Conservation (phyloP, 2,329 filamentous ascomycete genomes). For the Magnaporthiopsis rhizophila region DNA sequence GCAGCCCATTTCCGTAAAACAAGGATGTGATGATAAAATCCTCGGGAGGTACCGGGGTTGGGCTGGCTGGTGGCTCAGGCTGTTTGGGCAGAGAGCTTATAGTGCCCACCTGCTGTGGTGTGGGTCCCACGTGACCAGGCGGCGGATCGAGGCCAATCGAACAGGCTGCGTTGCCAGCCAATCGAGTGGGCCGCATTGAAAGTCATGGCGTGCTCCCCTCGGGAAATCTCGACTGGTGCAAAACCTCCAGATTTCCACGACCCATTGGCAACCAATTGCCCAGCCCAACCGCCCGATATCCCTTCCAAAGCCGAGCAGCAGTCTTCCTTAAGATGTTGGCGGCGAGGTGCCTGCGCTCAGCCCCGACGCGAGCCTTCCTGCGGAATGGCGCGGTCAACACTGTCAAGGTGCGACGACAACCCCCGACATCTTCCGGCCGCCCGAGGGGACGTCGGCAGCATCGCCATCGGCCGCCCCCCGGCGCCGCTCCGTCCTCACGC, state of each 20-base stretch:
- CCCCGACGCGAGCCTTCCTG: constrained; percentile 77
- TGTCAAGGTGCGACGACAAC: constrained; percentile 53
- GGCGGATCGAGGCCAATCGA: not conserved
- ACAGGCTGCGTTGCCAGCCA: not conserved
- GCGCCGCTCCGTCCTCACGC: not conserved
- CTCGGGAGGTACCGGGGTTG: no score
- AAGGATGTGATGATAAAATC: no score
- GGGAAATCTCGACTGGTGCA: not conserved
- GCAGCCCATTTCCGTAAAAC: no score
- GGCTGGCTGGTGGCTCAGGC: no score
- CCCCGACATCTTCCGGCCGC: constrained; percentile 1
- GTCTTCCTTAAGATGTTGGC: constrained; percentile 68
- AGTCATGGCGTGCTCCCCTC: not conserved
- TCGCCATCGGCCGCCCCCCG: not conserved
- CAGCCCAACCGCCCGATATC: constrained; percentile 23
- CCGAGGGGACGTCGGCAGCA: not conserved
- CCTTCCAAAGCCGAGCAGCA: constrained; percentile 30
- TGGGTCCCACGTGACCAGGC: not conserved
- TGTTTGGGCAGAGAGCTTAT: no score
- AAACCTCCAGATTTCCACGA: constrained; percentile 6
- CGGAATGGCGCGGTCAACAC: constrained; percentile 64
- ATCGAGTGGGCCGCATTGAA: not conserved
- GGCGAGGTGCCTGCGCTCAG: constrained; percentile 81
- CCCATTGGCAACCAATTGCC: constrained; percentile 30
- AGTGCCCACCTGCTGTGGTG: not conserved